These are phyloP conservation scores for Myriosclerotinia scirpicola DNA, from an alignment of 2,329 filamentous ascomycete genomes.

Conservation along the genomic window DNA sequence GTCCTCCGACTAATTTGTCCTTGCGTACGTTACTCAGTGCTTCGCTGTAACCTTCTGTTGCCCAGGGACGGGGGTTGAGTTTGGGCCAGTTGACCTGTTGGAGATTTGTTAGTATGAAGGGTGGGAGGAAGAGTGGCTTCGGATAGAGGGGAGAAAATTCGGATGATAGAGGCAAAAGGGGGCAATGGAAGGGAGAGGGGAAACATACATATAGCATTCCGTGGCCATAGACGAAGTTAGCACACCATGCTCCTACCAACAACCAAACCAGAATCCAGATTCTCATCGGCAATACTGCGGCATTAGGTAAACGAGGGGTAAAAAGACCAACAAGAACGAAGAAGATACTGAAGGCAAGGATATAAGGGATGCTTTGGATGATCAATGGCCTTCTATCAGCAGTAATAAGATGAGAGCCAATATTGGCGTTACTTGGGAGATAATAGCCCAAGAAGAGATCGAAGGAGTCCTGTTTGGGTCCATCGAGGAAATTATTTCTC, in stretches of 20 bases:
- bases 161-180: background rate
- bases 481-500: constrained; percentile 92
- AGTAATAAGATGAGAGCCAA: constrained; percentile 66
- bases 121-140: background rate
- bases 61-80: constrained; percentile 83
- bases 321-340: constrained; percentile 74
- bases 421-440: constrained; percentile 70
- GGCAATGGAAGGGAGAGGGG: background rate
- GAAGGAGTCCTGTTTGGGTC: constrained; percentile 90
- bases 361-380: constrained; percentile 91
- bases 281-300: constrained; percentile 76
- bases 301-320: constrained; percentile 68
- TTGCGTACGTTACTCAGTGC: constrained; percentile 80
- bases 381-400: constrained; percentile 80
- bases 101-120: background rate
- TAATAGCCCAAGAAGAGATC: constrained; percentile 91
- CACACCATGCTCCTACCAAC: constrained; percentile 66
- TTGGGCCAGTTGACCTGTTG: constrained; percentile 95
- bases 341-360: constrained; percentile 75
- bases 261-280: constrained; percentile 81
- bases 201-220: constrained; percentile 90
- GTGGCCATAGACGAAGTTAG: constrained; percentile 76
- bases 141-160: background rate
- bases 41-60: constrained; percentile 84
- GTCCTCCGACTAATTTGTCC: constrained; percentile 74